Percentiles rank a stretch among this genome's conserved stretches.
Conservation (phyloP, 345 rosid species). For the Excoecaria cochinchinensis region DNA sequence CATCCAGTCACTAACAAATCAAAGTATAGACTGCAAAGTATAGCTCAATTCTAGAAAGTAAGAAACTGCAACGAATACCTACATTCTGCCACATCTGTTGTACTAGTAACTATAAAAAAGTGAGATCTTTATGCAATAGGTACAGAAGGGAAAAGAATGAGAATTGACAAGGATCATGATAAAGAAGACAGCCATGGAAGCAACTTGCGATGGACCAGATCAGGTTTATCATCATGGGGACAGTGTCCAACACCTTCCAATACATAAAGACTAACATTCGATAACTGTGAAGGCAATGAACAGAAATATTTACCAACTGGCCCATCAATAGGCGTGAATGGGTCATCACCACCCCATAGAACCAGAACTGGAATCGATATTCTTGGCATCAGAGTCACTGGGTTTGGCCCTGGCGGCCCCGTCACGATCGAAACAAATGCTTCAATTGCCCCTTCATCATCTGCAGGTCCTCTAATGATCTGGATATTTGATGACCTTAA, state of each 20-base stretch:
- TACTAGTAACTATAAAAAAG: no score
- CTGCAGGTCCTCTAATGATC: slow-evolving; percentile 79
- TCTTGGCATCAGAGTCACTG: slow-evolving; percentile 56
- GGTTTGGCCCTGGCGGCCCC: slow-evolving; percentile 96
- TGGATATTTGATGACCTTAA: slow-evolving; percentile 21
- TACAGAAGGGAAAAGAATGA: no score
- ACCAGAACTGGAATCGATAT: slow-evolving; percentile 58
- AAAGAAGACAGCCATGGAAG: slow-evolving; percentile 68
- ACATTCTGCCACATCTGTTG: no score
- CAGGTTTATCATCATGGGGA: slow-evolving; percentile 85
- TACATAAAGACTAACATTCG: slow-evolving; percentile 60
- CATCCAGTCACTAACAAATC: no score
- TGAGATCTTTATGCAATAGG: no score
- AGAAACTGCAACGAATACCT: no score
- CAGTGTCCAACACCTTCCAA: slow-evolving; percentile 85
- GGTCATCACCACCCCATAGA: slow-evolving; percentile 85
- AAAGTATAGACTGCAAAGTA: no score
- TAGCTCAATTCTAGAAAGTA: no score
- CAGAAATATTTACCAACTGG: slow-evolving; percentile 84
- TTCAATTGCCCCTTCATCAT: slow-evolving; percentile 78
- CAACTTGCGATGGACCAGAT: slow-evolving; percentile 63
- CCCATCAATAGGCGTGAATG: slow-evolving; percentile 81
- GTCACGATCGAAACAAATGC: slow-evolving; percentile 83
- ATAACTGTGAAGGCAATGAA: slow-evolving; percentile 47
- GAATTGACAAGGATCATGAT: no score